Evolutionary conservation across 768 basidiomycete genomes (phyloP), one percentile per base, ranked within the genome.

Genomic region (Boletus fagicola): DNA sequence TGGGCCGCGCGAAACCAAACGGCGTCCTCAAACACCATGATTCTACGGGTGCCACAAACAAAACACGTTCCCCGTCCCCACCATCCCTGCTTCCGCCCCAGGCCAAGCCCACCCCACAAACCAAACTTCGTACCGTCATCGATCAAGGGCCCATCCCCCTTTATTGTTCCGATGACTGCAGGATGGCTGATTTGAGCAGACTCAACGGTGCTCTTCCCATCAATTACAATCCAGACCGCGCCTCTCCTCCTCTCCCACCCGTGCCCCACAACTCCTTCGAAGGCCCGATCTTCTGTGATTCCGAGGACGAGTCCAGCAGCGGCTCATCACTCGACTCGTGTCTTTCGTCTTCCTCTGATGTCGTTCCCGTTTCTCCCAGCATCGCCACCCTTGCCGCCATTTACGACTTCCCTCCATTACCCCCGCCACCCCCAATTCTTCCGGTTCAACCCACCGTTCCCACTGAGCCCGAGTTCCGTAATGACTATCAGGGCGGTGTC

Each of bases 101-200:
- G 43, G 12, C 66, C 20, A 68, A 65, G 35, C 66, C 72, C 12
- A 51, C 76, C 20, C 43, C 68, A n/a, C 75, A 75, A 2, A 57
- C 76, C 44, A 82, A 83, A 67, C 77, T 81, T 43, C 84, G 84
- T 46, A 83, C 84, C 12, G 77, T 90, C 74, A 91, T 92, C 74
- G 88, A 90, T 75, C 88, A 88, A 69, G 78, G 78, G 1, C 90
- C 88, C n/a, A 84, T 82, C 1, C 90, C 90, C 20, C 80, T 92
- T 57, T 92, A 93, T 75, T 93, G 90, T 73, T 92, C 90, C 1
- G 87, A 90, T 60, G 81, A 86, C 65, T 93, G 90, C 68, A 78
- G 82, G 58, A 70, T 85, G 42, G 74, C 74, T 40, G 90, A 92
- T 70, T 68, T 85, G 62, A 75, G 76, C 64, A 69, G 69, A 63